phyloP scores from a whole-genome alignment of 2,329 filamentous ascomycete genomes.

The Penicillium concentricum region DNA sequence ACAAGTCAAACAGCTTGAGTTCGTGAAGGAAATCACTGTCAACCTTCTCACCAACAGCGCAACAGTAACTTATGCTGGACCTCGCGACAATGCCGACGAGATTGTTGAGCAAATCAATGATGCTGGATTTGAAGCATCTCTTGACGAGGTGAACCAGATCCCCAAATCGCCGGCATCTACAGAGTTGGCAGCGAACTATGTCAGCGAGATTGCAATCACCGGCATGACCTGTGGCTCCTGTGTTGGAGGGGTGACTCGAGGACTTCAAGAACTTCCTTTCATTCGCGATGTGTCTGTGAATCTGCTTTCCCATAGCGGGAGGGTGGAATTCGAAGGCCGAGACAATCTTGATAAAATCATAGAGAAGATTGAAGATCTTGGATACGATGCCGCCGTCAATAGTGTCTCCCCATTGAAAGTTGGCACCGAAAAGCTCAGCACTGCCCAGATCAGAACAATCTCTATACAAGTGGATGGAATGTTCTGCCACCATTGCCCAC shows the following conservation, averaged over 20 bases:
- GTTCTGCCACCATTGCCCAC: constrained; percentile 71
- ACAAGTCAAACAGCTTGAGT: constrained; percentile 58
- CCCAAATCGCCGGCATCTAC: constrained; percentile 1
- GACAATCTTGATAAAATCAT: constrained; percentile 47
- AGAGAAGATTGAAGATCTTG: constrained; percentile 56
- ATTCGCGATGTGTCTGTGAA: constrained; percentile 52
- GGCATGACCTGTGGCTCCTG: constrained; percentile 62
- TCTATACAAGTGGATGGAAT: constrained; percentile 69
- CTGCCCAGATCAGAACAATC: constrained; percentile 52
- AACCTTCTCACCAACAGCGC: constrained; percentile 69
- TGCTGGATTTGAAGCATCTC: constrained; percentile 48
- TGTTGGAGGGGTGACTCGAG: constrained; percentile 49
- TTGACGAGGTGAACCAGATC: constrained; percentile 36
- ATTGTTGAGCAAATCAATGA: constrained; percentile 52
- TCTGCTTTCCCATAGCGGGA: constrained; percentile 52
- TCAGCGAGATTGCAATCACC: constrained; percentile 51
- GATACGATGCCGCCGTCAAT: constrained; percentile 64
- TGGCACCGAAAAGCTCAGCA: constrained; percentile 30
- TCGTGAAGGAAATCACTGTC: constrained; percentile 59
- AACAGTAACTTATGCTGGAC: constrained; percentile 56
- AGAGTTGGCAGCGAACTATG: constrained; percentile 20
- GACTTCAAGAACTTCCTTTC: constrained; percentile 47
- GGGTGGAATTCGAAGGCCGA: constrained; percentile 50
- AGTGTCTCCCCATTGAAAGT: constrained; percentile 34
- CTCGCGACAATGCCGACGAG: constrained; percentile 46